Evolutionary conservation across 306 rosid species (phyloP).

Genomic region (Rosa persica): DNA sequence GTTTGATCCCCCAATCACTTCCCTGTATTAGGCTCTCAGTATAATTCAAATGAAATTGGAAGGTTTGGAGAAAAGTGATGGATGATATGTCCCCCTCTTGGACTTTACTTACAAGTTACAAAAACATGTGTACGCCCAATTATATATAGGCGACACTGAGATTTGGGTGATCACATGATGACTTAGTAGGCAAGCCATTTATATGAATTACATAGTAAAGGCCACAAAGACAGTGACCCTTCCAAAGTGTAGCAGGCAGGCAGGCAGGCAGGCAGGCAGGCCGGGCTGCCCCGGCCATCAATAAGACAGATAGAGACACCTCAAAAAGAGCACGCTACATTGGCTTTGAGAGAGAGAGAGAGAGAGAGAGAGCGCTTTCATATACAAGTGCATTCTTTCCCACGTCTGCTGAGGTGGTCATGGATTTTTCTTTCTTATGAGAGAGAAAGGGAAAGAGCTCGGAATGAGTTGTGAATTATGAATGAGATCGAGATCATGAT

Average conservation of each 20-base stretch:
- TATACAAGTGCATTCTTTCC: conserved; percentile 61
- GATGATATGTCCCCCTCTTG: conserved; percentile 34
- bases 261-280: not conserved
- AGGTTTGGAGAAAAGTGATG: conserved; percentile 31
- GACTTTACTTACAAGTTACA: conserved; percentile 21
- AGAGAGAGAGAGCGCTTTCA: not conserved
- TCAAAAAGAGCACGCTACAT: conserved; percentile 29
- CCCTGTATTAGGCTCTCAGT: not conserved
- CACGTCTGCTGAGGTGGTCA: conserved; percentile 38
- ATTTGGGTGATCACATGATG: conserved; percentile 40
- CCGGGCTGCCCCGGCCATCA: conserved; percentile 27
- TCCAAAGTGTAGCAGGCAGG: conserved; percentile 41
- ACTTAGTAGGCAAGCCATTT: conserved; percentile 12
- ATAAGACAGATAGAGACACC: conserved; percentile 51
- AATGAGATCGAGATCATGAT: not conserved
- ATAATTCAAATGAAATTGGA: not conserved
- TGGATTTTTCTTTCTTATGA: conserved; percentile 33
- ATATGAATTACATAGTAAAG: not conserved
- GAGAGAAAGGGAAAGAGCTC: conserved; percentile 18
- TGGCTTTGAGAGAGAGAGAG: not conserved
- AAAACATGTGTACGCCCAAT: conserved; percentile 14
- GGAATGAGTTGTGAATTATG: conserved; percentile 1
- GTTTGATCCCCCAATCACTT: not conserved
- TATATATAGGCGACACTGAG: not conserved
- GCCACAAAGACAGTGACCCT: conserved; percentile 49